Evolutionary conservation across 495 filamentous ascomycete genomes (phyloP).

Genomic region (Neurospora cerealis): DNA sequence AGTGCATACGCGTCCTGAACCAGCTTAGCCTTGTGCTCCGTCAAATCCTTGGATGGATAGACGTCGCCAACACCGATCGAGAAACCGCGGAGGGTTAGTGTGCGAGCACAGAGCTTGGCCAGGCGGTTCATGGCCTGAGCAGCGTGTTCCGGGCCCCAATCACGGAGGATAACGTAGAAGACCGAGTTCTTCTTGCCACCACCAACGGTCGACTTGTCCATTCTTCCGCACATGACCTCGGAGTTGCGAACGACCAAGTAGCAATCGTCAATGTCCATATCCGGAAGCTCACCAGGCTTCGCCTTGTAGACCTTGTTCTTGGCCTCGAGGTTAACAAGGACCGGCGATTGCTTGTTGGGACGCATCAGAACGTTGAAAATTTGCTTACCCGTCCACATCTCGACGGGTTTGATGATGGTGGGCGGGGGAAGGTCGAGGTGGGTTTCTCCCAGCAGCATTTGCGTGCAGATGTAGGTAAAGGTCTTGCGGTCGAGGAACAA

Average conservation of each 20-base stretch:
- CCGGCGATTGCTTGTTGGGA: constrained; percentile 68
- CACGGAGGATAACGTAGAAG: constrained; percentile 91
- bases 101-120: constrained; percentile 80
- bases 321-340: constrained; percentile 86
- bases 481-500: constrained; percentile 78
- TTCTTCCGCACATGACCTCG: constrained; percentile 94
- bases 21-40: constrained; percentile 58
- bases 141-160: constrained; percentile 83
- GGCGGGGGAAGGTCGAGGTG: constrained; percentile 81
- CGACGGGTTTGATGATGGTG: constrained; percentile 71
- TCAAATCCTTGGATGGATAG: constrained; percentile 61
- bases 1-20: constrained; percentile 69
- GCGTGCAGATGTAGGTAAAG: constrained; percentile 82
- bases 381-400: constrained; percentile 96
- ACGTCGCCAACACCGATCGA: constrained; percentile 95
- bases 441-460: constrained; percentile 79
- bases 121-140: constrained; percentile 90
- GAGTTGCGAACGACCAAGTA: constrained; percentile 92
- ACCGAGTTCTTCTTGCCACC: constrained; percentile 95
- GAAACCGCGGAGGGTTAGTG: constrained; percentile 83
- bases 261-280: constrained; percentile 74
- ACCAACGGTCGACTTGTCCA: constrained; percentile 95
- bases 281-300: constrained; percentile 42
- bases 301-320: constrained; percentile 72
- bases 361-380: constrained; percentile 93